Conservation (phyloP, 2,329 filamentous ascomycete genomes). For the Trichoderma aggressivum region DNA sequence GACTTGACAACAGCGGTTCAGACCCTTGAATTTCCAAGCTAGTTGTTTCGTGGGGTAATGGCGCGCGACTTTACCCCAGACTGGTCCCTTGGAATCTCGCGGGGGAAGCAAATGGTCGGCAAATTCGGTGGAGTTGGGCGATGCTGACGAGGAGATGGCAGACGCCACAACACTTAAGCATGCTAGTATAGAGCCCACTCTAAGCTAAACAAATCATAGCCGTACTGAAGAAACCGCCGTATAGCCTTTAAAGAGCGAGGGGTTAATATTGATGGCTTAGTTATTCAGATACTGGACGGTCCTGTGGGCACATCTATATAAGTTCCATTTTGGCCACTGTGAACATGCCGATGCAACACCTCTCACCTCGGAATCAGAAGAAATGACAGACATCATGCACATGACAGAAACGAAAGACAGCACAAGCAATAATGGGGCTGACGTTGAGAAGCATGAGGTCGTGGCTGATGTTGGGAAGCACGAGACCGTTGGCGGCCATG, state of each 20-base stretch:
- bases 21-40: background rate
- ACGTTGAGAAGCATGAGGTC: background rate
- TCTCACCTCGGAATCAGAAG: background rate
- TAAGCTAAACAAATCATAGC: background rate
- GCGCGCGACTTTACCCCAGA: background rate
- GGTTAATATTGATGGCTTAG: background rate
- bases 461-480: background rate
- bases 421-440: background rate
- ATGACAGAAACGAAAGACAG: background rate
- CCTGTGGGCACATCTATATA: background rate
- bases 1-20: background rate
- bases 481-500: background rate
- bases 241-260: background rate
- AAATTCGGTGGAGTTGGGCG: background rate
- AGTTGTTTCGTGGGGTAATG: background rate
- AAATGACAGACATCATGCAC: background rate
- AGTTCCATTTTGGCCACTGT: background rate
- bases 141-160: background rate
- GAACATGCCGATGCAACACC: background rate
- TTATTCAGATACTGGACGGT: background rate
- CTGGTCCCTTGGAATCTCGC: background rate
- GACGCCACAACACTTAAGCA: background rate
- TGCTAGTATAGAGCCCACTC: no score
- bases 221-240: background rate
- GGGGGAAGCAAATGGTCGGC: background rate